Base-by-base conservation (phyloP, 352 stramenopile species). In the Pythium oligandrum region DNA sequence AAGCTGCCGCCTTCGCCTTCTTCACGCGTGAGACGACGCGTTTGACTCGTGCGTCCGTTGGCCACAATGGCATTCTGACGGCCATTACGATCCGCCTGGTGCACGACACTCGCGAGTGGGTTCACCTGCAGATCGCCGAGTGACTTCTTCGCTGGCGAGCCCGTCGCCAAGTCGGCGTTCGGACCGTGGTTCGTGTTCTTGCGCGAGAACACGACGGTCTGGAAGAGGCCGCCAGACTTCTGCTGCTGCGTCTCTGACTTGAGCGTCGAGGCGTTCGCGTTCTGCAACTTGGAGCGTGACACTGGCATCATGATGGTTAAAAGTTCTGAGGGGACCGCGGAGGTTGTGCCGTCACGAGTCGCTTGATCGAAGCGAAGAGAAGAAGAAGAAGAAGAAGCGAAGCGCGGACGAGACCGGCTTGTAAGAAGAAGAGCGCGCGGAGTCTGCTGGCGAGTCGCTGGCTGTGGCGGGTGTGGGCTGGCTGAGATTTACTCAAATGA, bases 141-240 rank as follows among this genome's bases (percentile, higher is more conserved):
- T 26, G 44, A 38, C 48, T 74, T 71, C 55, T 78, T 85, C 34
- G 55, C 61, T 5, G 60, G 67, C 33, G 64, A 73, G 30, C 55
- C 51, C 17, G 54, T 70, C 46, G 48, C 54, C 53, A 65, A 38
- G n/a, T 79, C 70, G 12, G 48, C 35, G 34, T 78, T 57, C 5
- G 73, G 63, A 2, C 71, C 74, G 50, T 75, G 66, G 37, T 64
- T 74, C 49, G 73, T 76, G 56, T 70, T 83, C 49, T 83, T 80
- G 50, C 75, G 74, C 6, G 77, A 88, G 58, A 90, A 88, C 3
- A 87, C 73, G 1, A 83, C 62, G 10, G 67, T 86, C 55, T 84
- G 73, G 49, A 90, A 83, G 31, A 83, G 66, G 47, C 70, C 53
- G 8, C 51, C 51, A 3, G 48, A 47, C 53, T 73, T 82, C 37